Evolutionary conservation across 352 stramenopile species (phyloP).

Genomic region (Phytophthora uliginosa): DNA sequence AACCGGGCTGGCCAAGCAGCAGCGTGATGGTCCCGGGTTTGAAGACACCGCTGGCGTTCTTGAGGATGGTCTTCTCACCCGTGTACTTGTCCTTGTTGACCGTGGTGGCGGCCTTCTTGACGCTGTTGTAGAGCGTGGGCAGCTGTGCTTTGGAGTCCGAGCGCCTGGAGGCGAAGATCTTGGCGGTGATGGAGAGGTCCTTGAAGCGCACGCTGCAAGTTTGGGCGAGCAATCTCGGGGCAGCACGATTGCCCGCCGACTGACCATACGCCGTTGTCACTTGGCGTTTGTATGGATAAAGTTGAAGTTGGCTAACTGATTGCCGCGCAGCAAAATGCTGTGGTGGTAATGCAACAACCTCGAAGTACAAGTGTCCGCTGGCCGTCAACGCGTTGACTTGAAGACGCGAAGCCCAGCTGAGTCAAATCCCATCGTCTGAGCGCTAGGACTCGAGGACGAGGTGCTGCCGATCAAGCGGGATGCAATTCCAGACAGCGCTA

Average conservation of each 20-base stretch:
- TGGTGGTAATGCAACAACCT: background rate
- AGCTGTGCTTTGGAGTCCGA: constrained; percentile 35
- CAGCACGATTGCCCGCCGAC: background rate
- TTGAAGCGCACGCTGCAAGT: constrained; percentile 25
- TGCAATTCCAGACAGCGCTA: background rate
- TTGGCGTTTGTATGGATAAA: constrained; percentile 4
- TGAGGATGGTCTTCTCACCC: constrained; percentile 51
- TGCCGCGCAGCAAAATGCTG: background rate
- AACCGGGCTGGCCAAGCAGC: constrained; percentile 28
- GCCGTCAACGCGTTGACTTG: background rate
- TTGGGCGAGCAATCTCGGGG: constrained; percentile 1
- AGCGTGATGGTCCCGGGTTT: constrained; percentile 37
- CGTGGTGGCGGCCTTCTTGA: constrained; percentile 39
- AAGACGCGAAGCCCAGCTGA: background rate
- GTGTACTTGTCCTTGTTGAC: constrained; percentile 45
- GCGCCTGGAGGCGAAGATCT: constrained; percentile 22
- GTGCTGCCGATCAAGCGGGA: background rate
- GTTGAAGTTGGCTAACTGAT: background rate
- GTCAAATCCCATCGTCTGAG: background rate
- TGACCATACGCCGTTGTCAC: background rate
- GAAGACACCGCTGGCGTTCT: constrained; percentile 56
- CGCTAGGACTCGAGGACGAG: too few relatives aligned
- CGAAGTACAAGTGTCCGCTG: background rate
- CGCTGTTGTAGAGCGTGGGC: constrained; percentile 53
- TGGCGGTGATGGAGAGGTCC: constrained; percentile 39